These are phyloP conservation scores for Penicillium canariense DNA, from an alignment of 495 filamentous ascomycete genomes.

Conservation along the genomic window DNA sequence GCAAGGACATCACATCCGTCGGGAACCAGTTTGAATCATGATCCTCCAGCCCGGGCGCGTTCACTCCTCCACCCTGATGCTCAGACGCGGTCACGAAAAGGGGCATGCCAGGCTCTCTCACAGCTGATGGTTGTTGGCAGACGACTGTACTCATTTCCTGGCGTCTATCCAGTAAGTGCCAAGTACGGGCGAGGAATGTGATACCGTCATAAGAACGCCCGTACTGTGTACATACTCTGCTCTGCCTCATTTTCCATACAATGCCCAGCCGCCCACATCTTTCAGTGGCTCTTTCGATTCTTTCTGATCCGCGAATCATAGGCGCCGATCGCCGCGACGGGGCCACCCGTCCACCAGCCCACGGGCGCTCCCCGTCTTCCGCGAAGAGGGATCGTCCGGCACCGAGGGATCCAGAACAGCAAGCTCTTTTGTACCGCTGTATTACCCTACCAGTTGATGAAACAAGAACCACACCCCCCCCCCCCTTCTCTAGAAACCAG, in stretches of 20 bases:
- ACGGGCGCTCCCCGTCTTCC: slow-evolving; percentile 21
- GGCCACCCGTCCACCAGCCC: slow-evolving; percentile 13
- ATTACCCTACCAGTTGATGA: background rate
- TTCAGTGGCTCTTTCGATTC: background rate
- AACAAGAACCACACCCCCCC: background rate
- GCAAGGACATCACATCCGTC: background rate
- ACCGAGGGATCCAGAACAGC: slow-evolving; percentile 1
- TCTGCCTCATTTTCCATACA: background rate
- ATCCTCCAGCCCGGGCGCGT: background rate
- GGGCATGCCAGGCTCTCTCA: background rate
- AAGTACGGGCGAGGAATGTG: background rate
- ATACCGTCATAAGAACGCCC: background rate
- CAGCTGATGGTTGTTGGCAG: background rate
- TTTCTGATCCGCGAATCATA: slow-evolving; percentile 17
- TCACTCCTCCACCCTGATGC: background rate
- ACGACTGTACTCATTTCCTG: background rate
- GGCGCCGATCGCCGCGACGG: slow-evolving; percentile 11
- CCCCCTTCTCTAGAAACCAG: too few species aligned
- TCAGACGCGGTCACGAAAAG: background rate
- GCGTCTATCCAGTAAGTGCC: background rate
- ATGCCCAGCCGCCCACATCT: background rate
- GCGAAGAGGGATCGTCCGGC: slow-evolving; percentile 16
- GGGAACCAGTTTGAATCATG: background rate
- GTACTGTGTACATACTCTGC: background rate
- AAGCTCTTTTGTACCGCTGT: slow-evolving; percentile 2